Conservation (phyloP, 805 yeast genomes). For the Debaryomyces hansenii region DNA sequence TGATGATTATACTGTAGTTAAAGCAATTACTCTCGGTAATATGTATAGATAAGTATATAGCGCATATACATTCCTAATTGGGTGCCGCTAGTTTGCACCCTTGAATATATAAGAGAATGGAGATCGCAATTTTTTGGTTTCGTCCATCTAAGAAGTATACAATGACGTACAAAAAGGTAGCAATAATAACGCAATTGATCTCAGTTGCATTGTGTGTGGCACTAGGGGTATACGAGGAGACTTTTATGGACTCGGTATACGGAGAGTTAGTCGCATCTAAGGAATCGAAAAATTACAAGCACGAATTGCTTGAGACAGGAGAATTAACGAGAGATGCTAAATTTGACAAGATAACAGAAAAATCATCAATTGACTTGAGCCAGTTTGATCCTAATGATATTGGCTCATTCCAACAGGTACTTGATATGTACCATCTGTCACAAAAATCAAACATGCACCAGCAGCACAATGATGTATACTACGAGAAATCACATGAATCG, state of each 20-base stretch:
- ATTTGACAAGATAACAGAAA: background rate
- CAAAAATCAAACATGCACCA: constrained; percentile 1
- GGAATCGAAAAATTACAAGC: constrained; percentile 9
- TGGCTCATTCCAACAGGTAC: background rate
- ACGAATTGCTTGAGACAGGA: constrained; percentile 5
- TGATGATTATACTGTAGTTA: constrained; percentile 67
- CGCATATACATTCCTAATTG: background rate
- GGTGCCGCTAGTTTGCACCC: background rate
- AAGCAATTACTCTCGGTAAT: constrained; percentile 52
- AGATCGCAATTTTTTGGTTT: background rate
- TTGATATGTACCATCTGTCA: background rate
- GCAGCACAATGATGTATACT: constrained; percentile 1
- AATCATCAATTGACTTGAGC: background rate
- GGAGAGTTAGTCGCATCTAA: constrained; percentile 22
- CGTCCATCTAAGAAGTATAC: background rate
- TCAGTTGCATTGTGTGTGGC: background rate
- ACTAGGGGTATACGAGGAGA: background rate
- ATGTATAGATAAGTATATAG: constrained; percentile 21
- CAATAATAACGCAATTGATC: background rate
- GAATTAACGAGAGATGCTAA: background rate
- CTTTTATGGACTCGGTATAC: constrained; percentile 24
- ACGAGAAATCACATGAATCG: constrained; percentile 7
- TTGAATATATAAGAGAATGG: background rate
- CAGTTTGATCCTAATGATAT: background rate
- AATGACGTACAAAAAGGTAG: background rate